Percentiles rank a stretch among this genome's conserved stretches.
Conservation (phyloP, 768 basidiomycete genomes). For the Trametes villosa region DNA sequence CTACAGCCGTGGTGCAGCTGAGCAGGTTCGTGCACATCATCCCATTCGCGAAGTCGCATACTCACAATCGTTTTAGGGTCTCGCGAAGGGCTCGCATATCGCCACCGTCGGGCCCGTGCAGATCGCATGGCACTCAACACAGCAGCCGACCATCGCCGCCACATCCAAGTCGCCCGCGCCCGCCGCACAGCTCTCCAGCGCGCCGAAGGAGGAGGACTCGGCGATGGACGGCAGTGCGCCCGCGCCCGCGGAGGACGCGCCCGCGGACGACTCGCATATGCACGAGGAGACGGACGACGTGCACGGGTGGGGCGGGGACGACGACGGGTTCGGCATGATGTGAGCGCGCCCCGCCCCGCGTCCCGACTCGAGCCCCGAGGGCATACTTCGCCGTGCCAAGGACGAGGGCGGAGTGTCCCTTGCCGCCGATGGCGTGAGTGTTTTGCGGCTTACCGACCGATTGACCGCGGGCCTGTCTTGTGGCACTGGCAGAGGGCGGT, state of each 20-base stretch:
- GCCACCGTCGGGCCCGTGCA: constrained; percentile 68
- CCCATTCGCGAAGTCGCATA: constrained; percentile 14
- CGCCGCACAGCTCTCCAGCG: constrained; percentile 6
- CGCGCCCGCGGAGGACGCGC: constrained; percentile 27
- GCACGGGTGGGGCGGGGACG: constrained; percentile 77
- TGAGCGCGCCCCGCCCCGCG: constrained; percentile 23
- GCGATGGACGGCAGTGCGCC: constrained; percentile 31
- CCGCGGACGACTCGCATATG: constrained; percentile 38
- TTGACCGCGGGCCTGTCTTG: no score
- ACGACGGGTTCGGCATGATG: constrained; percentile 77
- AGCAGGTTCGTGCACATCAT: constrained; percentile 56
- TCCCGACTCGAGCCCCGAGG: no score
- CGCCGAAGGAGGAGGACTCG: constrained; percentile 31
- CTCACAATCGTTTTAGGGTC: constrained; percentile 49
- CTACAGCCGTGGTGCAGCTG: constrained; percentile 72
- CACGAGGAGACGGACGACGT: constrained; percentile 64
- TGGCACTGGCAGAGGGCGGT: no score
- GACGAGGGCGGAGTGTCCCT: no score
- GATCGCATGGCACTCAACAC: constrained; percentile 64
- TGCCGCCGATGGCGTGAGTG: no score
- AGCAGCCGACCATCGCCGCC: constrained; percentile 12
- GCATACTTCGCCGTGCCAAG: no score
- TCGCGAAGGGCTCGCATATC: constrained; percentile 72
- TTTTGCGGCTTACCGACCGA: no score
- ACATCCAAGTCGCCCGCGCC: constrained; percentile 19